These are phyloP conservation scores for Oryza punctata DNA, from an alignment of 176 grass and related monocot species.

Conservation along the genomic window DNA sequence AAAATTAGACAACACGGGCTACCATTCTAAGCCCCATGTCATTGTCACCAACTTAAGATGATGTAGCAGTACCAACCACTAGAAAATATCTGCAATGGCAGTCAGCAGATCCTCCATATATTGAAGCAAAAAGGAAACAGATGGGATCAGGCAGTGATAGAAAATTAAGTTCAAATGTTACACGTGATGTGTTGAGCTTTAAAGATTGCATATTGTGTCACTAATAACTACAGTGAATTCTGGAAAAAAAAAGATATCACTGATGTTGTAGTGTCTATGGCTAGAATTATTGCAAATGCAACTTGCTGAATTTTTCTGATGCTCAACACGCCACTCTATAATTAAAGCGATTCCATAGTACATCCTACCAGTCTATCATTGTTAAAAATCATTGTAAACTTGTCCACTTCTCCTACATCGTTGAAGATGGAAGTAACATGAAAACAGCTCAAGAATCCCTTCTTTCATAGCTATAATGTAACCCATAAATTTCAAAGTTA, in stretches of 20 bases:
- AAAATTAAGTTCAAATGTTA: neutral
- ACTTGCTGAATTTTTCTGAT: constrained; percentile 14
- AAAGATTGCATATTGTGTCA: neutral
- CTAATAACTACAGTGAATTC: neutral
- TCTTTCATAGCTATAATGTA: neutral
- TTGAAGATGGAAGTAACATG: neutral
- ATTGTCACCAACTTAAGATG: constrained; percentile 4
- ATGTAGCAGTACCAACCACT: neutral
- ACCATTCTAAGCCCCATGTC: neutral
- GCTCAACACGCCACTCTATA: neutral
- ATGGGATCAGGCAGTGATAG: constrained; percentile 20
- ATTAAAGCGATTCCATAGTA: neutral
- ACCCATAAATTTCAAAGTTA: constrained; percentile 27
- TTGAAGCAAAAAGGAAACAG: neutral
- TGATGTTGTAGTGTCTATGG: neutral
- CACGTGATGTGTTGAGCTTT: constrained; percentile 19
- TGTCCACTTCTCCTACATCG: neutral
- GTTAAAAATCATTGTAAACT: neutral
- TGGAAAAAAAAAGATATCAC: neutral
- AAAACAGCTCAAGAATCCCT: neutral
- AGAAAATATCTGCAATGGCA: constrained; percentile 7
- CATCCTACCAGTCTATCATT: neutral
- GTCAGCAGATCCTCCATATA: constrained; percentile 8
- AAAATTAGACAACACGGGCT: neutral
- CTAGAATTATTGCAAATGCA: neutral